Base-by-base conservation (phyloP, 2,329 filamentous ascomycete species). In the Aspergillus sp. region DNA sequence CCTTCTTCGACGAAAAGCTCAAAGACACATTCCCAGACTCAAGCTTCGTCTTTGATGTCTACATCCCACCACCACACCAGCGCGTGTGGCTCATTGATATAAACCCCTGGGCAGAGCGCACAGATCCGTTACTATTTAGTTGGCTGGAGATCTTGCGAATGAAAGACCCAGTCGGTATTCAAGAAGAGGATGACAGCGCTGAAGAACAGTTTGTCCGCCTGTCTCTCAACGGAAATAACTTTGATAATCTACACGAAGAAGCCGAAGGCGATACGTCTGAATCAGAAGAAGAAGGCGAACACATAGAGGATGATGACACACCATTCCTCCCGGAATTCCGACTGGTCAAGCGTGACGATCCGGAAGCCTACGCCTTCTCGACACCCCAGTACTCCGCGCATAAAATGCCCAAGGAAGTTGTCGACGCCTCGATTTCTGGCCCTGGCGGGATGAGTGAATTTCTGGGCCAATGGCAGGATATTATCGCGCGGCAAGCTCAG, bases 351-450 rank as follows among this genome's bases (percentile, higher is more conserved):
- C 87, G 87, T 71, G 89, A 93, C 62, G 93, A 98, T 64, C 91
- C 93, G 0, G 90, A 93, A 60, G 93, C 93, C 1, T 95, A 91
- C 71, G 89, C 89, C 65, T 96, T 97, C 71, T 87, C 85, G 63
- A 89, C 90, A 4, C 85, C 91, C 1, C 90, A 93, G 68, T 98
- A 96, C 74, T 96, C 92, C 61, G 93, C 95, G 3, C 93, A 98
- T 71, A 99, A 98, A 76, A 78, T 99, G 66, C 95, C 95, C 0
- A 92, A 88, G 73, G 95, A 99, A 66, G 91, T 98, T 2, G 93
- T 97, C 2, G 85, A 88, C 68, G 86, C 85, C 2, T 83, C 82
- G 30, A 76, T 80, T 19, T 83, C 83, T 1, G 89, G 89, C 3
- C 86, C 90, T 55, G 90, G 89, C 3, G 89, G 89, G 0, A 82